These are phyloP conservation scores for Heterobasidion occidentale DNA, from an alignment of 1,284 basidiomycete genomes.

Conservation along the genomic window DNA sequence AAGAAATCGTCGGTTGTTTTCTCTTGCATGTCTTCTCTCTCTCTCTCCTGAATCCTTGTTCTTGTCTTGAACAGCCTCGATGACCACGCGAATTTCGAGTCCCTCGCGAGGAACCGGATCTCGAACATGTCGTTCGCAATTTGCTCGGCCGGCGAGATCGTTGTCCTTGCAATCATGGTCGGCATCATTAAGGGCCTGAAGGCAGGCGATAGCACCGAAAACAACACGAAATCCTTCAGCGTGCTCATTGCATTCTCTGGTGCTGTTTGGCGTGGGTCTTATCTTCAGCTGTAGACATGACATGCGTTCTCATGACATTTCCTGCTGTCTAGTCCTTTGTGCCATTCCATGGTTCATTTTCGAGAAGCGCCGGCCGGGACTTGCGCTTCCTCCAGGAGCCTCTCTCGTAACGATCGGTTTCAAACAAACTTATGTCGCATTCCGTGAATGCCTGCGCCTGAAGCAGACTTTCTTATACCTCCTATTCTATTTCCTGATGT, in stretches of 20 bases:
- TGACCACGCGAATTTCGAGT: conserved; percentile 56
- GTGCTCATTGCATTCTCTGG: conserved; percentile 71
- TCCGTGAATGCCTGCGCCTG: conserved; percentile 58
- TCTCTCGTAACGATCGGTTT: conserved; percentile 65
- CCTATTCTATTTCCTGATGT: conserved; percentile 74
- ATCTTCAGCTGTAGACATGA: conserved; percentile 5
- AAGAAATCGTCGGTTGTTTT: conserved; percentile 34
- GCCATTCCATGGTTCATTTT: conserved; percentile 74
- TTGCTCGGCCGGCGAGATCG: conserved; percentile 62
- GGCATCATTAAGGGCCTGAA: conserved; percentile 69
- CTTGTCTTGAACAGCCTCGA: conserved; percentile 30
- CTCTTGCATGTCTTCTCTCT: background rate
- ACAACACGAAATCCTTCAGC: conserved; percentile 75
- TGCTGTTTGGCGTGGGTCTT: conserved; percentile 61
- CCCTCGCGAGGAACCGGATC: conserved; percentile 67
- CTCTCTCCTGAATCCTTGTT: too few relatives aligned
- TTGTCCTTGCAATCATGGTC: conserved; percentile 70
- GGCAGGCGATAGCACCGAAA: conserved; percentile 55
- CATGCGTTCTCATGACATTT: background rate
- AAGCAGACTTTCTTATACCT: conserved; percentile 75
- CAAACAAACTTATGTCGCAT: conserved; percentile 60
- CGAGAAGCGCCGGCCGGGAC: conserved; percentile 62
- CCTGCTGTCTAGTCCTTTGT: conserved; percentile 41
- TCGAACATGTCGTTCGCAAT: conserved; percentile 76
- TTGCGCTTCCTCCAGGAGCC: conserved; percentile 54